Evolutionary conservation across 2,329 filamentous ascomycete genomes (phyloP).

Genomic region (Fusarium duplospermum): DNA sequence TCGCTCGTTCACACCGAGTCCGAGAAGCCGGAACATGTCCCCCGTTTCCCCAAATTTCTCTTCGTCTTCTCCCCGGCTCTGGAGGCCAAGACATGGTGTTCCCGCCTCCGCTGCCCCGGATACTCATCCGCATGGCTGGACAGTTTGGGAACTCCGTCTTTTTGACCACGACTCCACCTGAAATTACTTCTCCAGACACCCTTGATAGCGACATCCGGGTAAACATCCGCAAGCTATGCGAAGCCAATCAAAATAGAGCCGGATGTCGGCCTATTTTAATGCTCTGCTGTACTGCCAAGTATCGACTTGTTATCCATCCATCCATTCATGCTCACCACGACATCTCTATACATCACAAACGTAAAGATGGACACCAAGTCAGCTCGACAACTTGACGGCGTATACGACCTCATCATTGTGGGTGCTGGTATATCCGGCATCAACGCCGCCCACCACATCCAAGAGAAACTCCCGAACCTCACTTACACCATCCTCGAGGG

Average conservation of each 20-base stretch:
- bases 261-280: neutral
- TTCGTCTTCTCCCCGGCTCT: neutral
- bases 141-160: neutral
- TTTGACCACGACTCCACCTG: neutral
- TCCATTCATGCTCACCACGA: neutral
- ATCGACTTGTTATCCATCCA: neutral
- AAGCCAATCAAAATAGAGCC: neutral
- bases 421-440: conserved; percentile 84
- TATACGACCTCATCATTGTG: conserved; percentile 68
- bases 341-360: neutral
- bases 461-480: conserved; percentile 56
- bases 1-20: neutral
- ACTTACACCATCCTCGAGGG: conserved; percentile 76
- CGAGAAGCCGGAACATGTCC: neutral
- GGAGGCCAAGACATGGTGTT: neutral
- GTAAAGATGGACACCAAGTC: neutral
- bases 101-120: neutral
- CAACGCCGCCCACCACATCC: conserved; percentile 77
- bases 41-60: neutral
- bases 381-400: neutral
- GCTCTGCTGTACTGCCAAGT: neutral
- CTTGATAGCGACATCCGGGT: neutral
- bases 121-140: neutral
- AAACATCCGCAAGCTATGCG: neutral
- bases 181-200: neutral